These are phyloP conservation scores for Lachancea kluyveri DNA, from an alignment of 805 yeast genomes.

Conservation along the genomic window DNA sequence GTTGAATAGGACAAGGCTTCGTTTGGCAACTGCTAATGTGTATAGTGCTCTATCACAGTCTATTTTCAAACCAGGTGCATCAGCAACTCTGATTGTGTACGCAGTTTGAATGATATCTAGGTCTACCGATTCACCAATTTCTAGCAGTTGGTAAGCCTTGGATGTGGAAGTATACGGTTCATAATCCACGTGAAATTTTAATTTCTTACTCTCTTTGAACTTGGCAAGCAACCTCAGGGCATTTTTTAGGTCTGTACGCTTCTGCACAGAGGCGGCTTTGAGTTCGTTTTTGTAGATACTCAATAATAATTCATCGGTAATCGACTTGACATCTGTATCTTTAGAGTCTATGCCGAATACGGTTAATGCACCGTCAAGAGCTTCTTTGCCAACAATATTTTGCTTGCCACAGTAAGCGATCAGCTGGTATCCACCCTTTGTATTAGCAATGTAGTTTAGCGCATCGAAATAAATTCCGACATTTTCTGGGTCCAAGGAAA, in stretches of 20 bases:
- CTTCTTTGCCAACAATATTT: conserved; percentile 48
- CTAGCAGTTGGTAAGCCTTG: conserved; percentile 50
- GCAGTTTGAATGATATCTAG: conserved; percentile 75
- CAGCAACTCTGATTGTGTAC: conserved; percentile 57
- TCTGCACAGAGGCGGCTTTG: conserved; percentile 7
- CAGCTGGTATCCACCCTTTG: conserved; percentile 41
- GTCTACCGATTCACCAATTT: conserved; percentile 45
- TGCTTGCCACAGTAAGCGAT: conserved; percentile 43
- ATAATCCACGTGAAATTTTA: conserved; percentile 36
- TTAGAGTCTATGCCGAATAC: conserved; percentile 31
- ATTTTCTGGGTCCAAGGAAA: conserved; percentile 37
- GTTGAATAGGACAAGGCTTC: conserved; percentile 50
- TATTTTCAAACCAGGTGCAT: conserved; percentile 36
- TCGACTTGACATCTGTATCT: conserved; percentile 13
- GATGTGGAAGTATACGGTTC: conserved; percentile 38
- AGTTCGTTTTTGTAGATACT: conserved; percentile 31
- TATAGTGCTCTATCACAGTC: conserved; percentile 48
- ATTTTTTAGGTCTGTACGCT: conserved; percentile 31
- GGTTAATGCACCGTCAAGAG: conserved; percentile 35
- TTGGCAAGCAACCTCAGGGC: conserved; percentile 36
- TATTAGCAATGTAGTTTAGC: conserved; percentile 43
- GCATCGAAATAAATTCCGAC: conserved; percentile 54
- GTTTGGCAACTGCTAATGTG: conserved; percentile 53
- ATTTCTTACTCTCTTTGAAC: conserved; percentile 31
- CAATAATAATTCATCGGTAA: conserved; percentile 28